Evolutionary conservation across 805 yeast species (phyloP).

Genomic region (Metschnikowia aberdeeniae): DNA sequence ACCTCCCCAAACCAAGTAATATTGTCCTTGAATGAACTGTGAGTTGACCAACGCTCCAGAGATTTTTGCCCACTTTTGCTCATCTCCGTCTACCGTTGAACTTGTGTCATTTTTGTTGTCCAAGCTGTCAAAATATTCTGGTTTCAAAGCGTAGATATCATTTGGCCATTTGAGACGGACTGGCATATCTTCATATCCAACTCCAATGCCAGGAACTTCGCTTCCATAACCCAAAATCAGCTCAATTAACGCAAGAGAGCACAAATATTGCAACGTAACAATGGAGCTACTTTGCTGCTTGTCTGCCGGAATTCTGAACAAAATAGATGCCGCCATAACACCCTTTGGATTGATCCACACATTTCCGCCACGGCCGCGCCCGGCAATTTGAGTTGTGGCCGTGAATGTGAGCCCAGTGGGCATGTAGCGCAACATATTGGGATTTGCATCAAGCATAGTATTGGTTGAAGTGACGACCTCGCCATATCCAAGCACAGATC

Average conservation of each 20-base stretch:
- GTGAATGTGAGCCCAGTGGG: conserved; percentile 70
- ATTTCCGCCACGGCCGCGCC: conserved; percentile 93
- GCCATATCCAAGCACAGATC: conserved; percentile 66
- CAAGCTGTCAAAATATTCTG: conserved; percentile 43
- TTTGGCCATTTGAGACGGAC: conserved; percentile 94
- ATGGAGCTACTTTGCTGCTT: conserved; percentile 47
- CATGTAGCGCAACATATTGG: conserved; percentile 48
- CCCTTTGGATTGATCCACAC: conserved; percentile 95
- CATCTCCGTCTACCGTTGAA: conserved; percentile 45
- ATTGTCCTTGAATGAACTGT: conserved; percentile 55
- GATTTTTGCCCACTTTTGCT: conserved; percentile 67
- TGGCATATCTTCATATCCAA: conserved; percentile 72
- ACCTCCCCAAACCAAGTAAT: conserved; percentile 73
- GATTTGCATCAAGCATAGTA: conserved; percentile 71
- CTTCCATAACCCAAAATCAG: conserved; percentile 61
- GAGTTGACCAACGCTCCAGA: conserved; percentile 86
- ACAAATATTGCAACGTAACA: conserved; percentile 82
- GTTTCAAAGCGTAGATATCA: conserved; percentile 75
- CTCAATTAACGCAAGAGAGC: conserved; percentile 78
- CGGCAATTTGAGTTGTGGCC: conserved; percentile 84
- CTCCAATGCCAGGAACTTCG: conserved; percentile 30
- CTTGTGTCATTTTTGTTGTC: conserved; percentile 32
- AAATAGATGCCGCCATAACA: conserved; percentile 75
- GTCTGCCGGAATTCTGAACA: conserved; percentile 54
- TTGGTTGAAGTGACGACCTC: conserved; percentile 91